Evolutionary conservation across 257 asterid species (phyloP).

Genomic region (Craterostigma plantagineum): DNA sequence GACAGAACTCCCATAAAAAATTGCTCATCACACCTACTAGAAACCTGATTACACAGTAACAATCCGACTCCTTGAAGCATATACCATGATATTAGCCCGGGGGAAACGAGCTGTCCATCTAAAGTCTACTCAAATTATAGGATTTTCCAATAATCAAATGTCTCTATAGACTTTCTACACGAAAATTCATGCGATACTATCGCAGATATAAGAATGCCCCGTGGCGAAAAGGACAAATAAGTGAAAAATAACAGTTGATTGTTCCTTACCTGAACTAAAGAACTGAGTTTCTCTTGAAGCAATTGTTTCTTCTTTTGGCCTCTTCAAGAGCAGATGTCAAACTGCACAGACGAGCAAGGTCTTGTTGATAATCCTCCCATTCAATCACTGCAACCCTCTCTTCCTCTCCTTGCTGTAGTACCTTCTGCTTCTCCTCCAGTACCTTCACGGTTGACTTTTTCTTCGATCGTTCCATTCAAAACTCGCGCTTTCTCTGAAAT

Average conservation of each 20-base stretch:
- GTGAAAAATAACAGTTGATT: background rate
- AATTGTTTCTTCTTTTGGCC: constrained; percentile 35
- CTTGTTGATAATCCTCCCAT: constrained; percentile 92
- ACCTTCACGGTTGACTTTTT: constrained; percentile 23
- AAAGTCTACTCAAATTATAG: no score
- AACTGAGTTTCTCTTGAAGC: constrained; percentile 42
- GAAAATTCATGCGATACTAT: background rate
- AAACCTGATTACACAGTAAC: no score
- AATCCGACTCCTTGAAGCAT: no score
- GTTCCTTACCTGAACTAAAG: constrained; percentile 35
- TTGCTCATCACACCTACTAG: no score
- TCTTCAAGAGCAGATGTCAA: constrained; percentile 60
- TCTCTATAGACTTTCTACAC: no score
- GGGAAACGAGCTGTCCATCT: no score
- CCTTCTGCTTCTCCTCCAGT: constrained; percentile 16
- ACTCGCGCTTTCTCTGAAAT: constrained; percentile 7
- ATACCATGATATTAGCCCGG: no score
- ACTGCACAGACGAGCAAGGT: constrained; percentile 67
- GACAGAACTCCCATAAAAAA: no score
- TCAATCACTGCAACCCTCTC: constrained; percentile 32
- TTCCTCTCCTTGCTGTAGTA: constrained; percentile 12
- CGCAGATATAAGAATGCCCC: background rate
- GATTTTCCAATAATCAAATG: no score
- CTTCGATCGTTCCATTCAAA: constrained; percentile 36
- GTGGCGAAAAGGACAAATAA: background rate